These are phyloP conservation scores for Blastobotrys capitulatus DNA, from an alignment of 1,139 yeast genomes.

Conservation along the genomic window DNA sequence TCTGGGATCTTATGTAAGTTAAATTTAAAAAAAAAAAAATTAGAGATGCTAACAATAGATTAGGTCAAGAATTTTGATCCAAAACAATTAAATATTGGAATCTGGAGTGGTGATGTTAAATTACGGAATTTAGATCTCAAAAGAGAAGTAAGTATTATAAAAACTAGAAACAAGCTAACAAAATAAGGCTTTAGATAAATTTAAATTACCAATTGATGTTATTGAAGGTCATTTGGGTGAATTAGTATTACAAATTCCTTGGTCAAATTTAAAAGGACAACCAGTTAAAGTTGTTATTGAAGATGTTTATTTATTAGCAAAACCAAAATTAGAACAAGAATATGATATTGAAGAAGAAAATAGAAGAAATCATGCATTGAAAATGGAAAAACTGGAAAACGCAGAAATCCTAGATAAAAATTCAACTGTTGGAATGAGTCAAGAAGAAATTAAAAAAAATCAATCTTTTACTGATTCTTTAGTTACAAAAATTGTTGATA, in stretches of 20 bases:
- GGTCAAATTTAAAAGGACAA: conserved; percentile 90
- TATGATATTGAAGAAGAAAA: conserved; percentile 64
- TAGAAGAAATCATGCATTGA: conserved; percentile 57
- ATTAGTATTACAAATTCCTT: conserved; percentile 85
- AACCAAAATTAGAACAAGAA: conserved; percentile 51
- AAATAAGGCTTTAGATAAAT: conserved; percentile 64
- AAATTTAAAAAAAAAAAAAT: background rate
- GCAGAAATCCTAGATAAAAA: conserved; percentile 52
- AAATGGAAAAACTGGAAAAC: conserved; percentile 60
- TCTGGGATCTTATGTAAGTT: conserved; percentile 35
- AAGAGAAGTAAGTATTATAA: conserved; percentile 43
- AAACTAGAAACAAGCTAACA: background rate
- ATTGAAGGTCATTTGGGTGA: conserved; percentile 88
- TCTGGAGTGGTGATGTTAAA: conserved; percentile 97
- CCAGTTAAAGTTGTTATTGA: conserved; percentile 91
- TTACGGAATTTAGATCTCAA: conserved; percentile 69
- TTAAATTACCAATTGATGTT: conserved; percentile 84
- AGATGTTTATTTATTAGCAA: conserved; percentile 77
- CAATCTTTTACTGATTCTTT: conserved; percentile 84
- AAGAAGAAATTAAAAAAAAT: conserved; percentile 48
- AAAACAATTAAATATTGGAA: conserved; percentile 87
- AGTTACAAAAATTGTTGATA: conserved; percentile 85
- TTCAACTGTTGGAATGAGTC: conserved; percentile 27
- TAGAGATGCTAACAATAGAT: conserved; percentile 10
- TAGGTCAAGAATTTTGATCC: conserved; percentile 90